Evolutionary conservation across 257 asterid genomes (phyloP).

Genomic region (Schizonepeta tenuifolia): DNA sequence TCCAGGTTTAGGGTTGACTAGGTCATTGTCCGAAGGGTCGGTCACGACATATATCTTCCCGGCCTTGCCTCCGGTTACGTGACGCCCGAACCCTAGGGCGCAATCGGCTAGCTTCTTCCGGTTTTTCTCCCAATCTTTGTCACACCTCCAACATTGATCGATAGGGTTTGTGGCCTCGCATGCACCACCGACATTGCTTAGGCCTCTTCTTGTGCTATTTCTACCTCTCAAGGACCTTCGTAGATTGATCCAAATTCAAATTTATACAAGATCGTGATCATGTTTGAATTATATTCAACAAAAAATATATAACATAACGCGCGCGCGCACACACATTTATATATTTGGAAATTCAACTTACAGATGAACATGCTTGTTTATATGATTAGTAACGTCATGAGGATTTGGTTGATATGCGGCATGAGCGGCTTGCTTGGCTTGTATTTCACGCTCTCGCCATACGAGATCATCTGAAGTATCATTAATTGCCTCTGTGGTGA

Average conservation of each 20-base stretch:
- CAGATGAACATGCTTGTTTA: constrained; percentile 49
- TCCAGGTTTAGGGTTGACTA: constrained; percentile 56
- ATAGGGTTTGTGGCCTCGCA: constrained; percentile 71
- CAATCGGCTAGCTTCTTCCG: constrained; percentile 49
- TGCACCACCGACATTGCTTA: constrained; percentile 30
- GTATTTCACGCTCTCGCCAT: constrained; percentile 48
- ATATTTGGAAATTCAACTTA: constrained; percentile 17
- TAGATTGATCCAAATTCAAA: neutral
- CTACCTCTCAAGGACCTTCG: constrained; percentile 35
- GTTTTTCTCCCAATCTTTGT: constrained; percentile 47
- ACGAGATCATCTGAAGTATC: constrained; percentile 17
- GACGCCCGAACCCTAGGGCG: constrained; percentile 62
- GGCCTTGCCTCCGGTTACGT: constrained; percentile 57
- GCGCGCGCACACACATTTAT: no score
- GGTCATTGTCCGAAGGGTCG: constrained; percentile 53
- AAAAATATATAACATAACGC: no score
- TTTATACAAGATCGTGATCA: neutral
- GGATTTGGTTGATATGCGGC: constrained; percentile 55
- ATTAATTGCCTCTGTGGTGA: constrained; percentile 30
- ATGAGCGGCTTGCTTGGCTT: constrained; percentile 46
- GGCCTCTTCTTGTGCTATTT: constrained; percentile 44
- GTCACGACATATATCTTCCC: constrained; percentile 56
- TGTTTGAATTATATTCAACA: neutral
- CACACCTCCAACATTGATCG: constrained; percentile 67
- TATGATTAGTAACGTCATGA: constrained; percentile 26